These are phyloP conservation scores for Inga oerstediana DNA, from an alignment of 306 rosid species.

Conservation along the genomic window DNA sequence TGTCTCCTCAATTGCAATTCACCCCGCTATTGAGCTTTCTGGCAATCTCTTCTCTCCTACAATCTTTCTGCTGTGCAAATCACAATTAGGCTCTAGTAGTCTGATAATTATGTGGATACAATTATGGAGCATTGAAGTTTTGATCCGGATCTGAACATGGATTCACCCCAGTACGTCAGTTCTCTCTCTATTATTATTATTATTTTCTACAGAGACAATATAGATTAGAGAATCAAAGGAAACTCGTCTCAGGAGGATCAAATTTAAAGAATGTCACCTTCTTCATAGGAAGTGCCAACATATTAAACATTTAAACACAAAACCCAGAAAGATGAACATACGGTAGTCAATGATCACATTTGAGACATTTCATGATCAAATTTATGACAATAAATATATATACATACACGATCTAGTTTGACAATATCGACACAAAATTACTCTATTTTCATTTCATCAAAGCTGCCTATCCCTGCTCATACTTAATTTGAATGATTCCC, in stretches of 20 bases:
- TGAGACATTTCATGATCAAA: slow-evolving; percentile 33
- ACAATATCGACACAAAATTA: slow-evolving; percentile 29
- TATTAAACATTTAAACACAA: not conserved
- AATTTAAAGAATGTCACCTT: not conserved
- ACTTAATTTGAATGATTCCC: slow-evolving; percentile 9
- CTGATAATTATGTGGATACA: no score
- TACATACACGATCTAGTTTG: slow-evolving; percentile 32
- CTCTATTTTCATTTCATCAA: slow-evolving; percentile 25
- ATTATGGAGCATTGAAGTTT: no score
- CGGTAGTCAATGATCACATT: not conserved
- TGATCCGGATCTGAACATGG: no score
- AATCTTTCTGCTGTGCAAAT: no score
- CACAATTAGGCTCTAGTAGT: no score
- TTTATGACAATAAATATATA: slow-evolving; percentile 30
- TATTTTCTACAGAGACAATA: not conserved
- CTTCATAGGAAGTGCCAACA: not conserved
- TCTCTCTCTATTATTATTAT: no score
- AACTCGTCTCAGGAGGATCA: not conserved
- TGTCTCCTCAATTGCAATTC: no score
- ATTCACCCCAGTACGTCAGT: no score
- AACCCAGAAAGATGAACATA: not conserved
- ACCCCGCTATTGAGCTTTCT: no score
- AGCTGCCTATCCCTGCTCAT: slow-evolving; percentile 25
- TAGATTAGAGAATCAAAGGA: not conserved
- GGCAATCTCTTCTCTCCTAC: no score